Evolutionary conservation across 2,329 filamentous ascomycete species (phyloP).

Genomic region (Myriosclerotinia scirpicola): DNA sequence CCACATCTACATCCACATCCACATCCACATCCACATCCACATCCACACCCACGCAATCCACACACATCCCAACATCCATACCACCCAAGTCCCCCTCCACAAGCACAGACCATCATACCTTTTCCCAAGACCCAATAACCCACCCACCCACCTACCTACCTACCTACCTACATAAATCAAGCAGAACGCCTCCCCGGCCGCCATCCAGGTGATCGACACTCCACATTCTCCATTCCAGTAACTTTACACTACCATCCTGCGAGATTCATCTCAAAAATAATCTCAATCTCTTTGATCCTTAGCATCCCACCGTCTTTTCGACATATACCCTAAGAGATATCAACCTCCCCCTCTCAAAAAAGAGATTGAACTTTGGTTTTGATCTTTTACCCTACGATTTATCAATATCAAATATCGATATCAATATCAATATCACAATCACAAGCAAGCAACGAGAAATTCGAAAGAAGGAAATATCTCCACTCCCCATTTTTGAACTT

Average conservation of each 20-base stretch:
- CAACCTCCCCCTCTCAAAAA: too few relatives aligned
- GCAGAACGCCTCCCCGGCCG: slow-evolving; percentile 41
- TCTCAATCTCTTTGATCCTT: too few relatives aligned
- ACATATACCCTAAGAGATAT: neutral
- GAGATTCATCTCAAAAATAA: too few relatives aligned
- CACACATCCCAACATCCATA: too few relatives aligned
- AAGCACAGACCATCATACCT: slow-evolving; percentile 34
- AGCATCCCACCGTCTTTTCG: slow-evolving; percentile 3
- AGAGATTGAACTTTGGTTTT: neutral
- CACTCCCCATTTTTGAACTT: slow-evolving; percentile 13
- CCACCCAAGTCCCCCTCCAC: too few relatives aligned
- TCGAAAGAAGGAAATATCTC: neutral
- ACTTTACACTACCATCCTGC: slow-evolving; percentile 3
- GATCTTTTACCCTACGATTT: too few relatives aligned
- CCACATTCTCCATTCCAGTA: too few relatives aligned
- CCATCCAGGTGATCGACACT: slow-evolving; percentile 45
- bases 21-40: too few relatives aligned
- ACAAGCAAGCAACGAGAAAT: slow-evolving; percentile 5
- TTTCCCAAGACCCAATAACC: slow-evolving; percentile 37
- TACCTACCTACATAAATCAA: slow-evolving; percentile 37
- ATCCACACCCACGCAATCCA: too few relatives aligned
- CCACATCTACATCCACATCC: too few relatives aligned
- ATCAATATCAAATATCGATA: too few relatives aligned
- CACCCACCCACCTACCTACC: too few relatives aligned
- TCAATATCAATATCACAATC: neutral